Base-by-base conservation (phyloP, 441 rosid species). In the Adansonia grandidieri region DNA sequence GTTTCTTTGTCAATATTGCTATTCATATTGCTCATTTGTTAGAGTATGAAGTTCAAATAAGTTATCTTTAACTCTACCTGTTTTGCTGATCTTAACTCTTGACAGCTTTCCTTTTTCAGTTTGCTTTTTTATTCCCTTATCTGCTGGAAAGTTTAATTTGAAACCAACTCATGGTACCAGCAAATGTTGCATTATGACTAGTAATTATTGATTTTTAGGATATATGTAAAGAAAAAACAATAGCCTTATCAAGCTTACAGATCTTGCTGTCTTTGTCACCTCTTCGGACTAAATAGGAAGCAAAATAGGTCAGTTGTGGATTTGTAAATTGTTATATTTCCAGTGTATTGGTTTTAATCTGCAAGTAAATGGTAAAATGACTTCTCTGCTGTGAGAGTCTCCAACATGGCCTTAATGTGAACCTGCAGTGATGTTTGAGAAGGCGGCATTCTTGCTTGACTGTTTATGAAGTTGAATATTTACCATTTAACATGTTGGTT, bases 381-480 rank as follows among this genome's bases (percentile, higher is more conserved):
- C 24, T 53, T 51, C 9, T 71, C 61, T 51, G 37, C 28, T 24
- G 44, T 24, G 60, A 70, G 37, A 13, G n/a, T 50, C 22, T 4
- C 24, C 13, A 32, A 54, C 24, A 28, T 50, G 45, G 24, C 61
- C 47, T 51, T 71, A 71, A 71, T 51, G 5, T 24, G 22, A 70
- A 70, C 74, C 61, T 71, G 15, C 58, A 24, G 19, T 70, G 56
- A 32, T 54, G 75, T 37, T 32, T 15, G n/a, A 71, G 48, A 71
- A 71, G 48, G 48, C 48, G 40, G n/a, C 24, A 54, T 6, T 73
- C 28, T 8, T 57, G 65, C 66, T 17, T 10, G 65, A 19, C 28
- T 14, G 54, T 19, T 37, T 37, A 32, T 17, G 51, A 57, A 42
- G 40, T 57, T 73, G 37, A 40, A 73, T 57, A 9, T 53, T 54